A percentile compares a stretch with the other conserved stretches of the same genome.
Conservation (phyloP, 495 filamentous ascomycete species). For the Penicillium angulare region DNA sequence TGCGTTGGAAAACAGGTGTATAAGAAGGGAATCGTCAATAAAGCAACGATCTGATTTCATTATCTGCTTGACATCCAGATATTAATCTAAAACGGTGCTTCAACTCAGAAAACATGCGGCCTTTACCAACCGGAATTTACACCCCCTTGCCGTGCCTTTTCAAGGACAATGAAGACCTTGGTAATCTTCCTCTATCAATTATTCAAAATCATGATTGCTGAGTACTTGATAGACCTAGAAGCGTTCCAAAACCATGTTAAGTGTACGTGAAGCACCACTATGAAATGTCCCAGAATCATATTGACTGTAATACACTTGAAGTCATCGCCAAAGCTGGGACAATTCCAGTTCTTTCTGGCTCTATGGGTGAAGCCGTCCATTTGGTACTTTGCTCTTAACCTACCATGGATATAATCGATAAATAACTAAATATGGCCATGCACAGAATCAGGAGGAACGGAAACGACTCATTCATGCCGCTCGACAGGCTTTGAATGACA, state of each 20-base stretch:
- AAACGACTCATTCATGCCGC: background rate
- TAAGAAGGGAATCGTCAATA: no score
- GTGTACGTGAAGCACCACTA: background rate
- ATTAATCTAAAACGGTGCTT: no score
- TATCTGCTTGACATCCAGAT: background rate
- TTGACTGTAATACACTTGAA: background rate
- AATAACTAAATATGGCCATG: background rate
- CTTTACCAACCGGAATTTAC: slow-evolving; percentile 2
- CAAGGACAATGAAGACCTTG: slow-evolving; percentile 2
- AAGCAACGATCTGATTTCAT: no score
- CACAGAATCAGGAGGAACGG: background rate
- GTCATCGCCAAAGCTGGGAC: slow-evolving; percentile 1
- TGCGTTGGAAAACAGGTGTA: no score
- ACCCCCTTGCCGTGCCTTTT: slow-evolving; percentile 3
- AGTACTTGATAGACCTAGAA: background rate
- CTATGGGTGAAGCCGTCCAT: slow-evolving; percentile 7
- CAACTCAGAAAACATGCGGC: slow-evolving; percentile 1
- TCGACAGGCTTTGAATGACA: background rate
- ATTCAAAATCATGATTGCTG: no score
- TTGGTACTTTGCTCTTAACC: background rate
- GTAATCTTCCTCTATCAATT: background rate
- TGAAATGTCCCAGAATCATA: no score
- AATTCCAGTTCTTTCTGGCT: slow-evolving; percentile 5
- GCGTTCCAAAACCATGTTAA: slow-evolving; percentile 6
- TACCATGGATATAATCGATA: background rate